Evolutionary conservation across 2,329 filamentous ascomycete species (phyloP).

Genomic region (Paecilomyces sp.): DNA sequence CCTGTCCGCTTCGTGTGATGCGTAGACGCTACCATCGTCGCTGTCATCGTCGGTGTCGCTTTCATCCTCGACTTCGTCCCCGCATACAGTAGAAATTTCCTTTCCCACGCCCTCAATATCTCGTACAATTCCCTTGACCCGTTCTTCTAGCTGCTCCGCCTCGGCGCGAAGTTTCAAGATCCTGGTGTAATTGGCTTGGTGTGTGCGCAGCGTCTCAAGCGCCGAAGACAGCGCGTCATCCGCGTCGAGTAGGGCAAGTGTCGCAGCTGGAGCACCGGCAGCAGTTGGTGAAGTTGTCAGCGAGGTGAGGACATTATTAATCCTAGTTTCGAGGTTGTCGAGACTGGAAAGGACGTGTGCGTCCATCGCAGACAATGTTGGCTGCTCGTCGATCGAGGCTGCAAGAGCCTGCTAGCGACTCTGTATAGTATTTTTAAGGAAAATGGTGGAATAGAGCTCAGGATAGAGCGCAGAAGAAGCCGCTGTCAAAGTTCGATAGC

Average conservation of each 20-base stretch:
- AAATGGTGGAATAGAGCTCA: neutral
- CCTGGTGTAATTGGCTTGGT: constrained; percentile 38
- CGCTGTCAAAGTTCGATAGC: neutral
- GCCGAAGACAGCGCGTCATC: constrained; percentile 36
- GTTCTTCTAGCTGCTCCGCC: constrained; percentile 31
- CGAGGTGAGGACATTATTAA: constrained; percentile 34
- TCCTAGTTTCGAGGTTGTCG: constrained; percentile 33
- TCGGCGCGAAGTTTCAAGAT: constrained; percentile 35
- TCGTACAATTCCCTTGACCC: constrained; percentile 34
- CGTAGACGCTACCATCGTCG: constrained; percentile 15
- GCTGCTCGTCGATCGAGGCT: neutral
- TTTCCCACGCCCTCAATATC: constrained; percentile 32
- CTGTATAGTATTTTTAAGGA: neutral
- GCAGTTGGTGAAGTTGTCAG: constrained; percentile 39
- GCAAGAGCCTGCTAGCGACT: neutral
- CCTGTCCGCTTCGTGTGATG: constrained; percentile 14
- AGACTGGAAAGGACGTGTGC: constrained; percentile 30
- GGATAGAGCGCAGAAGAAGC: neutral
- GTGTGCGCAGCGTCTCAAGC: constrained; percentile 33
- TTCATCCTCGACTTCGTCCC: constrained; percentile 16
- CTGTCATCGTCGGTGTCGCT: constrained; percentile 24
- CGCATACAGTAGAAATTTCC: constrained; percentile 28
- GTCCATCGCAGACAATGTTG: constrained; percentile 29
- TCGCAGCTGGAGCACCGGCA: constrained; percentile 33
- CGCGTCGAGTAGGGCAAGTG: constrained; percentile 32